These are phyloP conservation scores for Entomortierella chlamydospora DNA, from an alignment of 192 early-diverging fungal genomes.

Conservation along the genomic window DNA sequence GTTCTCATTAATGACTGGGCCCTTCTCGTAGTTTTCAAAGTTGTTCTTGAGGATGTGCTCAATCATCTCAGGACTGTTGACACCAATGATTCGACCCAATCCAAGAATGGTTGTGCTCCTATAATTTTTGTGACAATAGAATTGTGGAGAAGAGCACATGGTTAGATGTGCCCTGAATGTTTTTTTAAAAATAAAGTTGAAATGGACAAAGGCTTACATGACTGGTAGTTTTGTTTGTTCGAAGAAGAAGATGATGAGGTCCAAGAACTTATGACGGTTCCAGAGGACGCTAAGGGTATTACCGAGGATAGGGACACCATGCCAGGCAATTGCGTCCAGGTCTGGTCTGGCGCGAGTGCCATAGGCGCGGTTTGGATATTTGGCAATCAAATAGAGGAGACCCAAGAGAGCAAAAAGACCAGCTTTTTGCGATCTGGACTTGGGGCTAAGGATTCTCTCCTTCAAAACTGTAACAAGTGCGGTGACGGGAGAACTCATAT, in stretches of 20 bases:
- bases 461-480: slow-evolving; percentile 29
- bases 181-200: no score
- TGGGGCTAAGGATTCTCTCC: slow-evolving; percentile 28
- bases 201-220: slow-evolving; percentile 17
- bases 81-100: slow-evolving; percentile 44
- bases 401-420: slow-evolving; percentile 31
- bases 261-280: slow-evolving; percentile 25
- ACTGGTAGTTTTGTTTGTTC: neutral
- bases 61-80: slow-evolving; percentile 39
- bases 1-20: slow-evolving; percentile 21
- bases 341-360: slow-evolving; percentile 49
- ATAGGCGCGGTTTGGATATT: slow-evolving; percentile 51
- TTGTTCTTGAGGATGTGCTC: slow-evolving; percentile 56
- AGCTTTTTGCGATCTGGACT: slow-evolving; percentile 28
- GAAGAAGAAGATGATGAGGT: slow-evolving; percentile 15
- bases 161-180: no score
- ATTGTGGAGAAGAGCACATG: neutral
- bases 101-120: slow-evolving; percentile 46
- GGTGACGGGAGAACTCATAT: slow-evolving; percentile 28
- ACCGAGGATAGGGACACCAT: slow-evolving; percentile 45
- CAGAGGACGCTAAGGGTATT: slow-evolving; percentile 25
- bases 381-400: slow-evolving; percentile 26
- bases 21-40: slow-evolving; percentile 55
- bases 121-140: neutral
- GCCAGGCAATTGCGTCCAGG: slow-evolving; percentile 27